Base-by-base conservation (phyloP, 1,284 basidiomycete species). In the Schizopora paradoxa region DNA sequence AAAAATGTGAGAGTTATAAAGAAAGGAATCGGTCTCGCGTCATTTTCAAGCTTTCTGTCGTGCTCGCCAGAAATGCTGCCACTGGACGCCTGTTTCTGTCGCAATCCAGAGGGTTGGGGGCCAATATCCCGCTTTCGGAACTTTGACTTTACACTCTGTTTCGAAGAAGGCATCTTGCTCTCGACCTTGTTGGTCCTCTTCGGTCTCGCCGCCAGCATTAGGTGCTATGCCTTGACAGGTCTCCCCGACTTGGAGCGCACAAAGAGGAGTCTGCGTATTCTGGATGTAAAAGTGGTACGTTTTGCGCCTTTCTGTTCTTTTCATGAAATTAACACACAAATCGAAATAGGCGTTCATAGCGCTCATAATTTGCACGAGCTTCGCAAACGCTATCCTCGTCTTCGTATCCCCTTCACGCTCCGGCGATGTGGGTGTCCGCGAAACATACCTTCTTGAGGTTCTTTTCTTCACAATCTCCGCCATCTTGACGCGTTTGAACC, bases 141-240 rank as follows among this genome's bases (percentile, higher is more conserved):
- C 21, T 88, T 92, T 58, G 92, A 96, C 64, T 60, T 87, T 10
- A 87, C 91, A 1, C 76, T 79, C 5, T 97, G 93, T 64, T 91
- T 89, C 56, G 86, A 94, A 58, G 82, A 87, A 53, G 80, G 77
- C 25, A 59, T 82, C n/a, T 36, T 91, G 0, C 60, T 86, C 2
- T 69, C 82, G 0, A 56, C 69, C 0, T 60, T 84, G 1, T 65
- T 84, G 26, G 61, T 70, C 2, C 28, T 72, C 14, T 62, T 87
- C 47, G 49, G 80, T 38, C 19, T 80, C 41, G 54, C 67, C 6
- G 68, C 68, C 5, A 50, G 70, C 18, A 49, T 65, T 18, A 72
- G 69, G 47, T 61, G 67, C 49, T 58, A 64, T 44, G 42, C 61
- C 41, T 50, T 72, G 29, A 51, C 57, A 18, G 34, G 59, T 16